Conservation (phyloP, 2,329 filamentous ascomycete species). For the Diaporthe aspalathi region DNA sequence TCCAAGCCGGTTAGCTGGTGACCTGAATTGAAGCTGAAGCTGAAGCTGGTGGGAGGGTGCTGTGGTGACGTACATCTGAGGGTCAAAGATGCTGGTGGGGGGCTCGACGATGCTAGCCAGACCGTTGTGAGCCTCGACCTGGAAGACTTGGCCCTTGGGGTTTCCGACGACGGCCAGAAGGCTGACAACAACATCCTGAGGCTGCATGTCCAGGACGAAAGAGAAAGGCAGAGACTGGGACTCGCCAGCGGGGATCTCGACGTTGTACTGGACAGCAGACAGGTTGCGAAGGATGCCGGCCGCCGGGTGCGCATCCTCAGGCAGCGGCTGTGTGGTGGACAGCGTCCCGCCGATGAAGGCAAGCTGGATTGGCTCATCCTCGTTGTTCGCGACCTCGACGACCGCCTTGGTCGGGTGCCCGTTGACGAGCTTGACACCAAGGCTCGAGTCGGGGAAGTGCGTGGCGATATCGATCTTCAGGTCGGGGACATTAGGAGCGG, state of each 20-base stretch:
- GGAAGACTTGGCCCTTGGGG: slow-evolving; percentile 75
- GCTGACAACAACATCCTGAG: slow-evolving; percentile 85
- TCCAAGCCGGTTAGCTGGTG: not conserved
- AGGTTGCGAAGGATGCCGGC: slow-evolving; percentile 83
- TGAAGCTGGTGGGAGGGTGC: slow-evolving; percentile 7
- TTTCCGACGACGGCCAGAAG: slow-evolving; percentile 80
- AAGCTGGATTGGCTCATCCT: slow-evolving; percentile 79
- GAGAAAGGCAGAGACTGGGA: slow-evolving; percentile 82
- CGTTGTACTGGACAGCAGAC: slow-evolving; percentile 78
- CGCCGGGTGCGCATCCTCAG: slow-evolving; percentile 57
- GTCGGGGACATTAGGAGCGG: slow-evolving; percentile 50
- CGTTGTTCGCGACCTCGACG: slow-evolving; percentile 86
- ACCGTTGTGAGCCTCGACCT: slow-evolving; percentile 82
- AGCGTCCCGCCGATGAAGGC: slow-evolving; percentile 82
- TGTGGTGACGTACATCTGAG: slow-evolving; percentile 80
- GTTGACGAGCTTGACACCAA: slow-evolving; percentile 96
- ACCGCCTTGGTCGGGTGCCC: slow-evolving; percentile 86
- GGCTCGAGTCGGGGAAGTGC: slow-evolving; percentile 76
- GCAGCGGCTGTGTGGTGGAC: slow-evolving; percentile 65
- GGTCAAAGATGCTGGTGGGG: slow-evolving; percentile 91
- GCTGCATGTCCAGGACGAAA: slow-evolving; percentile 92
- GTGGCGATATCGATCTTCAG: slow-evolving; percentile 74
- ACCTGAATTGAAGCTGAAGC: no score
- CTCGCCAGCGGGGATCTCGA: slow-evolving; percentile 80
- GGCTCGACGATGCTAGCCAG: slow-evolving; percentile 89